A percentile compares a stretch with the other conserved stretches of the same genome.
Conservation (phyloP, 176 grass and related monocot genomes). For the Lolium rigidum region DNA sequence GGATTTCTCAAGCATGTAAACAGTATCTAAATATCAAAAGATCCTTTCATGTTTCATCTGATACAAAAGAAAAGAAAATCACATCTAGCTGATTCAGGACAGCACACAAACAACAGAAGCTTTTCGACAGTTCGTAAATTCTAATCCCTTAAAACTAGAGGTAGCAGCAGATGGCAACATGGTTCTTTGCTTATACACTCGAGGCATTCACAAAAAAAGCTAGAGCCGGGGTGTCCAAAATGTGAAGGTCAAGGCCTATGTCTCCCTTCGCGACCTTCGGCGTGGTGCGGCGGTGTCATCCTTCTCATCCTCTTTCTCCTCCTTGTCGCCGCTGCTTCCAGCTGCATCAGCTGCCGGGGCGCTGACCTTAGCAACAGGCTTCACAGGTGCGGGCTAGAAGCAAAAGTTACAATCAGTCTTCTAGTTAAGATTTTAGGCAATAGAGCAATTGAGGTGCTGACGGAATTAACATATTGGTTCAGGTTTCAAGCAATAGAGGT, state of each 20-base stretch:
- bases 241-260: slow-evolving; percentile 35
- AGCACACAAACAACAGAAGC: slow-evolving; percentile 34
- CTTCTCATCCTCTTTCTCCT: slow-evolving; percentile 60
- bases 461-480: neutral
- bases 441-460: neutral
- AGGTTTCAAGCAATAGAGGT: neutral
- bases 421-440: too few species aligned
- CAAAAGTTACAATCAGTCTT: too few species aligned
- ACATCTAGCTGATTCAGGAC: slow-evolving; percentile 24
- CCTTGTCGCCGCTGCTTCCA: slow-evolving; percentile 63
- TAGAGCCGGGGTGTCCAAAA: slow-evolving; percentile 34
- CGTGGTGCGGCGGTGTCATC: slow-evolving; percentile 54
- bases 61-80: slow-evolving; percentile 23
- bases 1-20: neutral
- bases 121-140: neutral
- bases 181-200: slow-evolving; percentile 55
- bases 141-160: slow-evolving; percentile 8
- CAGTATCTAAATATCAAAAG: neutral
- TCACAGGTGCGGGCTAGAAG: too few species aligned
- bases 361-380: neutral
- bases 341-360: slow-evolving; percentile 37
- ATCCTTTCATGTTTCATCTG: slow-evolving; percentile 23
- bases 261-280: slow-evolving; percentile 73
- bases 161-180: slow-evolving; percentile 25
- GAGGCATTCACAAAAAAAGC: slow-evolving; percentile 31